Base-by-base conservation (phyloP, 768 basidiomycete species). In the Leccinellum albellum region DNA sequence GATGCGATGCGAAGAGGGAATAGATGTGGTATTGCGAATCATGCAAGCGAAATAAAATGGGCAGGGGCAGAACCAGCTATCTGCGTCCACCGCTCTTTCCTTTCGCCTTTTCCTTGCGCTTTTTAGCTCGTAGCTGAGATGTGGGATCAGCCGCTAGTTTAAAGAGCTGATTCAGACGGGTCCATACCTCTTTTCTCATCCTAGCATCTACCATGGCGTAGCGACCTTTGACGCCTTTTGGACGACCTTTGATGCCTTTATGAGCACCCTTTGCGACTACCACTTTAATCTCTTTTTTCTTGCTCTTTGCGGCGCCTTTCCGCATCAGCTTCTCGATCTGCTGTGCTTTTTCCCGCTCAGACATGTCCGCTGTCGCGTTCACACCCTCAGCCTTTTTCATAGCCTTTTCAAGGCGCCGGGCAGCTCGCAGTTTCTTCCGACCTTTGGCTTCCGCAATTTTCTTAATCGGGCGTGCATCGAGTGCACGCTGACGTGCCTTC, bases 391-490 rank as follows among this genome's bases (percentile, higher is more conserved):
- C 97, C 74, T 94, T 98, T 77, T 92, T 96, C 82, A 92, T 83
- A 10, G 93, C 91, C 72, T 93, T 96, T 65, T 95, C 92, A 13
- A 98, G 75, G 48, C 86, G 81, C 62, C 90, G 89, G 13, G 82
- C 80, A 12, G 94, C 92, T 73, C 87, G 92, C 69, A 91, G 76
- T 76, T 98, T 98, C 76, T 99, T 99, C 60, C 97, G 83, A 28
- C 93, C 94, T 73, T 98, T 98, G 14, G 97, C 97, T 74, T 98
- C 97, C 9, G 96, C 97, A 7, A 98, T 84, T 79, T 99, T 99
- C 78, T 97, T 98, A 76, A 99, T 98, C 17, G 97, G 97, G 24
- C 97, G 85, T 1, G 96, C 94, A 69, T 99, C 94, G 50, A 99
- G 78, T 14, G 94, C 91, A 13, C 96, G 88, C 74, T 95, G 91